These are phyloP conservation scores for Lindgomyces ingoldianus DNA, from an alignment of 495 filamentous ascomycete genomes.

Conservation along the genomic window DNA sequence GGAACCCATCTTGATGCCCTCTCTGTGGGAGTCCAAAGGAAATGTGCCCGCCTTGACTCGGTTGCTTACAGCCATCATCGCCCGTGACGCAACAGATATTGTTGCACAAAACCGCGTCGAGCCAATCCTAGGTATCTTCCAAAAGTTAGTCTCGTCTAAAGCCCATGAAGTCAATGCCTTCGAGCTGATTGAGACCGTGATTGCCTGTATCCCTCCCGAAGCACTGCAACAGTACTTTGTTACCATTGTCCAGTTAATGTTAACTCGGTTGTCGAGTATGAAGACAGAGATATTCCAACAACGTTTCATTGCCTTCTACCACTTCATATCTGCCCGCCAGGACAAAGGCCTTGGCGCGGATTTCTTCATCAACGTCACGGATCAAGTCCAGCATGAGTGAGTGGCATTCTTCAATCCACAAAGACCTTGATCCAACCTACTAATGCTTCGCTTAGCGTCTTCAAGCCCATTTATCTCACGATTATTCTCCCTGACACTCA, in stretches of 20 bases:
- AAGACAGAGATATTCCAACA: conserved; percentile 79
- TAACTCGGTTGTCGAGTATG: conserved; percentile 73
- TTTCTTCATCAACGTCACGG: conserved; percentile 78
- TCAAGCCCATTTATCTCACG: conserved; percentile 76
- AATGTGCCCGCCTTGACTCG: conserved; percentile 89
- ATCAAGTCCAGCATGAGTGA: conserved; percentile 74
- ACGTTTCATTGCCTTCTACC: conserved; percentile 87
- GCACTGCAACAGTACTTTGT: conserved; percentile 76
- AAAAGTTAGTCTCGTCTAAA: conserved; percentile 74
- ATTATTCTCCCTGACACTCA: conserved; percentile 87
- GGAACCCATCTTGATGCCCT: conserved; percentile 68
- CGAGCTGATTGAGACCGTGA: conserved; percentile 80
- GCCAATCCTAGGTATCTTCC: conserved; percentile 85
- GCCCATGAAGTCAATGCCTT: conserved; percentile 78
- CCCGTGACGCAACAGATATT: conserved; percentile 70
- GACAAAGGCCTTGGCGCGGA: conserved; percentile 82
- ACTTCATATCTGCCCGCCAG: conserved; percentile 76
- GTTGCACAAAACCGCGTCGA: conserved; percentile 74
- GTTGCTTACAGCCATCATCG: conserved; percentile 79
- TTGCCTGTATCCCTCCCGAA: conserved; percentile 69
- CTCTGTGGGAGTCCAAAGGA: conserved; percentile 84
- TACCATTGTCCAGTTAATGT: conserved; percentile 75
- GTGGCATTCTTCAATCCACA: conserved; percentile 16
- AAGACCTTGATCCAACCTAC: too few species aligned
- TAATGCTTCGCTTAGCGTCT: conserved; percentile 56